A percentile compares a stretch with the other conserved stretches of the same genome.
These are phyloP conservation scores for Isatis tinctoria DNA, from an alignment of 345 rosid genomes.

Conservation along the genomic window DNA sequence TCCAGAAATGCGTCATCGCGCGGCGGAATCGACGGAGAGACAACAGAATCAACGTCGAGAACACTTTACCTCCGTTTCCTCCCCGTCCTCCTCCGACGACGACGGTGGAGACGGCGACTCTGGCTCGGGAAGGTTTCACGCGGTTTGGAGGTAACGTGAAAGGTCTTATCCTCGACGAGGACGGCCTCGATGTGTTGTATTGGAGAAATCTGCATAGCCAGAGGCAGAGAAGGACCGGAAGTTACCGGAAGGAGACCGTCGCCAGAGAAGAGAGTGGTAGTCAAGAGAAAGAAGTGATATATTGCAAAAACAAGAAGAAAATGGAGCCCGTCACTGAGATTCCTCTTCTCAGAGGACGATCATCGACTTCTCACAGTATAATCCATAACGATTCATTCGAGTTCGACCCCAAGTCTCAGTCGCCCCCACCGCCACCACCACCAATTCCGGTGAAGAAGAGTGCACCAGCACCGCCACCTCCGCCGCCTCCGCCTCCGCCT, in stretches of 20 bases:
- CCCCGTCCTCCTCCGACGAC: conserved; percentile 23
- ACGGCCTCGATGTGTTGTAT: conserved; percentile 74
- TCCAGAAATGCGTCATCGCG: conserved; percentile 34
- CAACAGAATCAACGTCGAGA: conserved; percentile 11
- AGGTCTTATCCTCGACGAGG: conserved; percentile 64
- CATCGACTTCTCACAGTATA: conserved; percentile 46
- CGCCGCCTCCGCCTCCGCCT: conserved; percentile 24
- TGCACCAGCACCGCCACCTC: conserved; percentile 27
- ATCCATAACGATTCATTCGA: conserved; percentile 13
- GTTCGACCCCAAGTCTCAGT: background rate
- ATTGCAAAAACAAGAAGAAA: conserved; percentile 28
- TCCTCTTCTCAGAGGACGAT: conserved; percentile 64
- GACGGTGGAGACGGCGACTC: background rate
- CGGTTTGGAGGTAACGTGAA: conserved; percentile 41
- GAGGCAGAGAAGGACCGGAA: conserved; percentile 24
- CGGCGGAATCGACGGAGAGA: conserved; percentile 39
- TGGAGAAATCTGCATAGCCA: conserved; percentile 56
- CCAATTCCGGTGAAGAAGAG: conserved; percentile 26
- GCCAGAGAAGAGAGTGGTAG: conserved; percentile 25
- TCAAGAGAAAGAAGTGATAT: conserved; percentile 21
- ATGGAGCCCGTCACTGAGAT: conserved; percentile 40
- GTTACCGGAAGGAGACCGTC: conserved; percentile 25
- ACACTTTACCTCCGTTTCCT: conserved; percentile 4
- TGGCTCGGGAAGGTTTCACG: conserved; percentile 33
- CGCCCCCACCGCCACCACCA: conserved; percentile 16